phyloP scores from a whole-genome alignment of 2,329 filamentous ascomycete genomes.

The Sodiomyces alkalinus region DNA sequence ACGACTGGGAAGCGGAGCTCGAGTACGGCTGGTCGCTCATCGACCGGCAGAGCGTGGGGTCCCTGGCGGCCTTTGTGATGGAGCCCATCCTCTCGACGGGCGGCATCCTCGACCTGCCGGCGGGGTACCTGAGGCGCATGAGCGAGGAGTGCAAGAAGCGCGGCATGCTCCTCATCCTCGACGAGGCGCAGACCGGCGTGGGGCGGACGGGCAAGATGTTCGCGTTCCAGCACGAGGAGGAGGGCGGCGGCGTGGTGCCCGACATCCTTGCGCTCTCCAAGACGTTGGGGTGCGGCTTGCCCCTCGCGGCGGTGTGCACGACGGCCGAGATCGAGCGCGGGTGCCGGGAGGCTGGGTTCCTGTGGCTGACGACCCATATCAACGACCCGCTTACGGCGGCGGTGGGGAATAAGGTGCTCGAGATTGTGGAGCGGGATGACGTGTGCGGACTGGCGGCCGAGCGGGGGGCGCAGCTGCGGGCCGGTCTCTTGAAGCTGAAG shows the following conservation, averaged over 20 bases:
- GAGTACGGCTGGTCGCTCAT: conserved; percentile 47
- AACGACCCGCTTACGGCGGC: conserved; percentile 38
- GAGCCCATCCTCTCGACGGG: conserved; percentile 43
- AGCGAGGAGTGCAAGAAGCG: conserved; percentile 34
- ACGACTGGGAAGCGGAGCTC: conserved; percentile 52
- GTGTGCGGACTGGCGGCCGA: conserved; percentile 23
- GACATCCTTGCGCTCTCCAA: conserved; percentile 37
- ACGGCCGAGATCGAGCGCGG: conserved; percentile 29
- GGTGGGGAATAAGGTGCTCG: conserved; percentile 37
- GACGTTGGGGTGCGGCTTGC: conserved; percentile 37
- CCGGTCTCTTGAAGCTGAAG: conserved; percentile 26
- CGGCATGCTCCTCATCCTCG: conserved; percentile 41
- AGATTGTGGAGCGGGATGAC: conserved; percentile 33
- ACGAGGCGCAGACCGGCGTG: conserved; percentile 45
- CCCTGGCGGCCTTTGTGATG: conserved; percentile 45
- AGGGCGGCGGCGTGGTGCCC: conserved; percentile 19
- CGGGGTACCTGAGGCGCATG: conserved; percentile 38
- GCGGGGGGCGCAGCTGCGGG: conserved; percentile 25
- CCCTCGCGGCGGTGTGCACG: conserved; percentile 32
- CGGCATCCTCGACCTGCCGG: conserved; percentile 39
- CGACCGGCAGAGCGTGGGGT: conserved; percentile 41
- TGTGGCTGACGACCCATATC: conserved; percentile 36
- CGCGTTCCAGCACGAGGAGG: conserved; percentile 35
- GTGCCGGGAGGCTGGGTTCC: conserved; percentile 26
- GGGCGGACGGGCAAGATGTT: conserved; percentile 42